Conservation (phyloP, 2,329 filamentous ascomycete species). For the Talaromyces sp. region DNA sequence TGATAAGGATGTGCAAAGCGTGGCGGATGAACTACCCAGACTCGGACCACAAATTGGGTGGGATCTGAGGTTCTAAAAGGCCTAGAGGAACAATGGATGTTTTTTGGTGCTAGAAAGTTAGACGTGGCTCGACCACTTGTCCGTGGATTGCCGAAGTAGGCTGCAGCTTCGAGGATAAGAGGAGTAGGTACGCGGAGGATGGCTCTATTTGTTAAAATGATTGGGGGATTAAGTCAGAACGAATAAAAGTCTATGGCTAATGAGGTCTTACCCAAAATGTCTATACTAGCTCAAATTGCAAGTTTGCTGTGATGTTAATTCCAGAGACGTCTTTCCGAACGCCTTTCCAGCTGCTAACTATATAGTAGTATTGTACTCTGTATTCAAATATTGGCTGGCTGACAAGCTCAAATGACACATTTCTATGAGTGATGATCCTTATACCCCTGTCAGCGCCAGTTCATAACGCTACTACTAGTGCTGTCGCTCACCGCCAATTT, state of each 20-base stretch:
- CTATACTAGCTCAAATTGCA: neutral
- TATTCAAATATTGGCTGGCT: neutral
- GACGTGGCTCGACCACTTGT: neutral
- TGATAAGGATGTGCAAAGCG: constrained; percentile 95
- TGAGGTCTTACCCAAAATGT: neutral
- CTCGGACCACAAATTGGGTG: constrained; percentile 75
- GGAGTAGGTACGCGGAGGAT: neutral
- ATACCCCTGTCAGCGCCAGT: neutral
- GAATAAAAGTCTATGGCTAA: neutral
- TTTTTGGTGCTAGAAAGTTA: neutral
- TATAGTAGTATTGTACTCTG: too few relatives aligned
- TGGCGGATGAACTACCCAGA: constrained; percentile 89
- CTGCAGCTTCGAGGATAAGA: neutral
- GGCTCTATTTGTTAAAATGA: neutral
- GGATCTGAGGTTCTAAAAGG: constrained; percentile 17
- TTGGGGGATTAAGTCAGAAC: neutral
- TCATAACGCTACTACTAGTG: neutral
- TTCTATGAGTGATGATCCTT: neutral
- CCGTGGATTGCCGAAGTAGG: neutral
- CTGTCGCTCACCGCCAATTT: neutral
- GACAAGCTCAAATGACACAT: neutral
- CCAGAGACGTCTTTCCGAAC: neutral
- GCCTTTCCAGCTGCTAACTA: neutral
- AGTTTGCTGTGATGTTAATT: neutral
- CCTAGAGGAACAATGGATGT: neutral